Conservation (phyloP, 2,329 filamentous ascomycete species). For the Alternaria ethzedia region DNA sequence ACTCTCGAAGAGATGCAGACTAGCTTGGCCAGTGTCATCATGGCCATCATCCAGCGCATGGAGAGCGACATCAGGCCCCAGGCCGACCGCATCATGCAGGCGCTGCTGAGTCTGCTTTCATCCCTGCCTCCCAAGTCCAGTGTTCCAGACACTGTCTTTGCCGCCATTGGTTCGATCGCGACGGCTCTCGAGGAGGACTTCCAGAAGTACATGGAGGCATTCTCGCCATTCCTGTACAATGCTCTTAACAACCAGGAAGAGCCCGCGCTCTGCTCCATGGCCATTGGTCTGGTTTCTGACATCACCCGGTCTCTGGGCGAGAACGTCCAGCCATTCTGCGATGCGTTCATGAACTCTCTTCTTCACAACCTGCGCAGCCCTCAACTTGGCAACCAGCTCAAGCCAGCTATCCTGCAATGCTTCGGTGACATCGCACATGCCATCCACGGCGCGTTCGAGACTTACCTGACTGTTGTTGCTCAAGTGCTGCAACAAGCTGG, state of each 20-base stretch:
- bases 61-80: constrained; percentile 90
- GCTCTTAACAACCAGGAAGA: constrained; percentile 96
- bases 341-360: constrained; percentile 97
- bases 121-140: constrained; percentile 84
- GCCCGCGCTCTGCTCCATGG: constrained; percentile 91
- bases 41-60: constrained; percentile 88
- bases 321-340: constrained; percentile 92
- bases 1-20: constrained; percentile 98
- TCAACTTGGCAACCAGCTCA: constrained; percentile 92
- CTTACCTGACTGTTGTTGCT: constrained; percentile 89
- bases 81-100: constrained; percentile 92
- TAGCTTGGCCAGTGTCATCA: constrained; percentile 86
- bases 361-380: constrained; percentile 90
- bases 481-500: constrained; percentile 94
- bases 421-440: constrained; percentile 98
- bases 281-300: constrained; percentile 95
- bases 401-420: constrained; percentile 96
- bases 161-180: constrained; percentile 87
- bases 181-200: constrained; percentile 93
- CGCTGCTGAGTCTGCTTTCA: constrained; percentile 79
- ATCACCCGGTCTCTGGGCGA: constrained; percentile 91
- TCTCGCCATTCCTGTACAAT: constrained; percentile 89
- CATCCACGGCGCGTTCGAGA: constrained; percentile 90
- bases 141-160: constrained; percentile 93
- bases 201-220: constrained; percentile 96